These are phyloP conservation scores for Rhodotorula babjevae DNA, from an alignment of 768 basidiomycete species.

Conservation along the genomic window DNA sequence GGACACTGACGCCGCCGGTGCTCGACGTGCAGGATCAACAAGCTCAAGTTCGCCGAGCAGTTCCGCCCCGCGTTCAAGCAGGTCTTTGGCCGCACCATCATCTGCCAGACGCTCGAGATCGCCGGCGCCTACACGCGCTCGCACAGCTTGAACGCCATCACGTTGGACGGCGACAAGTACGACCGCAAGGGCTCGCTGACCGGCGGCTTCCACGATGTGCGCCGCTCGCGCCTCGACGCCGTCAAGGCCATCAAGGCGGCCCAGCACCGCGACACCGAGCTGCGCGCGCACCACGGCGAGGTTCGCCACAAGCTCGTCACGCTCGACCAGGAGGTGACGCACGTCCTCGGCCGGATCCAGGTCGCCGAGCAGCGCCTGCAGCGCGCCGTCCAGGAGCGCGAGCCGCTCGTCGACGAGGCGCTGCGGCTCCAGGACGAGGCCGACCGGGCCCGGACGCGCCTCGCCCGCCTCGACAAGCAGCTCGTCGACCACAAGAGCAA, in stretches of 20 bases:
- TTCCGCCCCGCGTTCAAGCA: constrained; percentile 86
- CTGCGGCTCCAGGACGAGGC: constrained; percentile 61
- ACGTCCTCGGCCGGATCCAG: constrained; percentile 65
- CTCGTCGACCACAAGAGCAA: constrained; percentile 70
- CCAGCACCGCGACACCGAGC: constrained; percentile 65
- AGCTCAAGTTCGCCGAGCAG: constrained; percentile 66
- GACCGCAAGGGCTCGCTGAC: constrained; percentile 94
- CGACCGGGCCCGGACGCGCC: constrained; percentile 62
- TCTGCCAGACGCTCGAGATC: constrained; percentile 84
- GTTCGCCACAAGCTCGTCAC: constrained; percentile 65
- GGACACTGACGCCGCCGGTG: not conserved
- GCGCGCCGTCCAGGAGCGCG: constrained; percentile 54
- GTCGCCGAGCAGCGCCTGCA: constrained; percentile 63
- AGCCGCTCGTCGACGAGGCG: constrained; percentile 63
- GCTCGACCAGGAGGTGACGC: constrained; percentile 82
- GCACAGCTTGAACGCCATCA: constrained; percentile 93
- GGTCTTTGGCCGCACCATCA: constrained; percentile 94
- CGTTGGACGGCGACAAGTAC: constrained; percentile 93
- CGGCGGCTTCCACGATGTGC: constrained; percentile 90
- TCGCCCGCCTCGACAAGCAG: constrained; percentile 62
- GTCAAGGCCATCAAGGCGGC: constrained; percentile 72
- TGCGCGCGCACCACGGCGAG: constrained; percentile 62
- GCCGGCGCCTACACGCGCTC: constrained; percentile 91
- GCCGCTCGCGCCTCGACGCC: constrained; percentile 81
- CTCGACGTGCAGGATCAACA: constrained; percentile 54